Base-by-base conservation (phyloP, 257 asterid genomes). In the Hygrophila difformis region DNA sequence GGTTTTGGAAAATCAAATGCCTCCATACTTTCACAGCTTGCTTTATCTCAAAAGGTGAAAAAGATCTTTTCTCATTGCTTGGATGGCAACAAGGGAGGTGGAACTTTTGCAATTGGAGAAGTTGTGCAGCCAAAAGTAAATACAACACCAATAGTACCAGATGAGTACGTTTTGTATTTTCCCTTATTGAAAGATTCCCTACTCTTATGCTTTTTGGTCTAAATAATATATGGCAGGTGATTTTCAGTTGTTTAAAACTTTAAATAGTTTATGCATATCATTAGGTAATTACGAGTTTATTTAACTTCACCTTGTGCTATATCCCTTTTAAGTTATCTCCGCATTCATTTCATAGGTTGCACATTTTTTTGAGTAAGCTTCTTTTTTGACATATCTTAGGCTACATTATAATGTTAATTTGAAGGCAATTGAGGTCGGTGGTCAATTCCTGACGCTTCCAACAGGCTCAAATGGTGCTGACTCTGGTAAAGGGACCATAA, bases 1-100 rank as follows among this genome's bases (percentile, higher is more conserved):
- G 99, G 99, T 56, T 82, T 91, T 54, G 99, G 99, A 64, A 95
- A 91, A 76, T 79, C 95, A 50, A 86, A 91, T 68, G 58, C 96
- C 29, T 91, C 99, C 20, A 62, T 91, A 50, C 75, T 91, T 63
- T 91, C 99, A 26, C 99, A 91, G 74, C 96, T 91, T 55, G 94
- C 96, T 40, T 61, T 57, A 4, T 55, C 94, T 20, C 77, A 84
- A 51, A 82, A 76, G 87, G 89, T 73, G 54, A 86, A 72, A 60
- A 91, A 67, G 51, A 45, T 82, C 11, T 86, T 91, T 62, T 78
- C 99, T 10, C 99, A 91, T 68, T 91, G 99, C 80, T 74, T 91
- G 81, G 96, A 91, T 53, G 75, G 94, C 35, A 59, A 20, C 19
- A 65, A 64, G 47, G 96, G 99, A 59, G 99, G 99, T 48, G 99